Evolutionary conservation across 2,329 filamentous ascomycete species (phyloP).

Genomic region (Didymella pinodella): DNA sequence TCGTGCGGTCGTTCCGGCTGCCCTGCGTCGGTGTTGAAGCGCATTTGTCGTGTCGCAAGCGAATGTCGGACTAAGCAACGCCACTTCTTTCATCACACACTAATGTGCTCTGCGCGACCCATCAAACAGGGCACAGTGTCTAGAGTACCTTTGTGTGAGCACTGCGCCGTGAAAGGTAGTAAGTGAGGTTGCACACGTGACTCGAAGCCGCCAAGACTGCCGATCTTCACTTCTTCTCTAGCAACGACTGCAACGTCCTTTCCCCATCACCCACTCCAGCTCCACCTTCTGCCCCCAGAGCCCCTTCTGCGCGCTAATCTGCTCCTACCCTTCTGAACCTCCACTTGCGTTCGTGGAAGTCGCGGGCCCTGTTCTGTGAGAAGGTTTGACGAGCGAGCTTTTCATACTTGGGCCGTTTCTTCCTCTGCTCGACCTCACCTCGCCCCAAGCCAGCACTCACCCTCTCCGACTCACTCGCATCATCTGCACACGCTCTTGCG

Average conservation of each 20-base stretch:
- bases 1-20: not conserved
- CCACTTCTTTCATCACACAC: conserved; percentile 3
- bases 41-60: conserved; percentile 8
- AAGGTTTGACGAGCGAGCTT: conserved; percentile 53
- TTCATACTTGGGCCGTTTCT: conserved; percentile 49
- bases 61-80: conserved; percentile 15
- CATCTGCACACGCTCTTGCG: conserved; percentile 44
- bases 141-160: not conserved
- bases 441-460: conserved; percentile 34
- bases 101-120: conserved; percentile 1
- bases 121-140: not conserved
- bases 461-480: conserved; percentile 40
- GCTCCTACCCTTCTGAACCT: conserved; percentile 25
- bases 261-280: conserved; percentile 28
- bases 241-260: conserved; percentile 30
- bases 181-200: conserved; percentile 26
- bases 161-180: conserved; percentile 5
- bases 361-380: conserved; percentile 35
- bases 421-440: conserved; percentile 42
- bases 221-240: conserved; percentile 34
- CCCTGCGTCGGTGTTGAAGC: conserved; percentile 7
- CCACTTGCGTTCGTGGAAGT: conserved; percentile 31
- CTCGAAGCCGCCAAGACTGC: conserved; percentile 31
- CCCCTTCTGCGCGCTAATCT: conserved; percentile 22
- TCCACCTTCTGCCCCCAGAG: conserved; percentile 30